Evolutionary conservation across 306 rosid genomes (phyloP).

Genomic region (Rubus parviflorus): DNA sequence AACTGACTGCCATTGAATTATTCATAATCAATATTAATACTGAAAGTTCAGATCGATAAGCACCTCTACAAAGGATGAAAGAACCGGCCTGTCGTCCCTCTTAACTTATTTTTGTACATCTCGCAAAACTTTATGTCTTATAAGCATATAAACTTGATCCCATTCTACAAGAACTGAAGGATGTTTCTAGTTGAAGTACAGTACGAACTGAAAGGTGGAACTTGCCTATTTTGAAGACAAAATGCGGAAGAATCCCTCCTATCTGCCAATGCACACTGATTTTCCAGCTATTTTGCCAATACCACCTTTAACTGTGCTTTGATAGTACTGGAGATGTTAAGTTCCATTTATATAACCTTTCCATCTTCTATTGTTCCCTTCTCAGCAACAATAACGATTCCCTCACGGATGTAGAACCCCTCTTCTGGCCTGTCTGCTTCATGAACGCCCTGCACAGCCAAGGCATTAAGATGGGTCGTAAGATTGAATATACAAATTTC

Average conservation of each 20-base stretch:
- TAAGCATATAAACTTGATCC: neutral
- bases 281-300: conserved; percentile 18
- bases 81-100: neutral
- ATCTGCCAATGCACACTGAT: conserved; percentile 14
- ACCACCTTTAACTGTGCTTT: conserved; percentile 15
- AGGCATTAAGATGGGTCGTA: conserved; percentile 13
- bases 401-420: conserved; percentile 82
- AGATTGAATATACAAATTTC: neutral
- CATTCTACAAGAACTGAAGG: conserved; percentile 28
- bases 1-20: neutral
- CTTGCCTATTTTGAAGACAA: conserved; percentile 26
- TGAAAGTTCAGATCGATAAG: neutral
- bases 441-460: conserved; percentile 55
- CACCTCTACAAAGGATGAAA: neutral
- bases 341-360: conserved; percentile 51
- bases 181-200: conserved; percentile 30
- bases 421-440: conserved; percentile 82
- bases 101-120: conserved; percentile 36
- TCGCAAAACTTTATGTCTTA: conserved; percentile 1
- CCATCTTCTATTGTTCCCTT: conserved; percentile 76
- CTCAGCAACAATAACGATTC: conserved; percentile 70
- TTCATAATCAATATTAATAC: neutral
- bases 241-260: conserved; percentile 19
- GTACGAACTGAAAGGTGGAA: conserved; percentile 14
- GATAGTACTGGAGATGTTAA: neutral